A percentile compares a stretch with the other conserved stretches of the same genome.
Evolutionary conservation across 352 stramenopile genomes (phyloP).

Genomic region (Phytophthora sp.): DNA sequence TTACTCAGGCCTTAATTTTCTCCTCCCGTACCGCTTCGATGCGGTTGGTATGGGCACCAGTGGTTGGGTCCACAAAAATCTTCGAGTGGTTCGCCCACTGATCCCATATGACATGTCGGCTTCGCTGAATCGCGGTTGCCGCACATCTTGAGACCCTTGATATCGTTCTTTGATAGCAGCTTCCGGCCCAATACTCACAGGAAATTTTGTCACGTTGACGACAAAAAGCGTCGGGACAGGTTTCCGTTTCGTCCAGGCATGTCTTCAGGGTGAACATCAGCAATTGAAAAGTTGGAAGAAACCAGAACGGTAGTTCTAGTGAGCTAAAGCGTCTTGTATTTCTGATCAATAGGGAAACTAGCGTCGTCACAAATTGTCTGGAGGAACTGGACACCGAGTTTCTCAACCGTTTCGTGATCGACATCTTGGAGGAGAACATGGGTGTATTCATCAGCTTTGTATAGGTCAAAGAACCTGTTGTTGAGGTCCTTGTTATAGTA

Average conservation of each 20-base stretch:
- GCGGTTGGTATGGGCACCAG: no score
- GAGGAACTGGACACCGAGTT: background rate
- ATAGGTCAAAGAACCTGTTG: constrained; percentile 1
- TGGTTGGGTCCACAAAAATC: no score
- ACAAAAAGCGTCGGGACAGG: background rate
- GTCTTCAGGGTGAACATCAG: background rate
- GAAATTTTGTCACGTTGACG: background rate
- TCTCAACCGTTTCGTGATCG: background rate
- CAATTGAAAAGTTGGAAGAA: background rate
- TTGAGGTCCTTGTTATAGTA: constrained; percentile 8
- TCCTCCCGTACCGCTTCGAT: no score
- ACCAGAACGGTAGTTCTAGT: background rate
- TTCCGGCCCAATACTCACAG: background rate
- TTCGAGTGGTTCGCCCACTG: no score
- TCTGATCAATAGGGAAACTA: constrained; percentile 1
- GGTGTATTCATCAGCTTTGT: background rate
- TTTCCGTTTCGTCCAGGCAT: background rate
- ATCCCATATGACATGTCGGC: no score
- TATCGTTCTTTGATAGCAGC: background rate
- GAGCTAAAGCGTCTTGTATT: constrained; percentile 1
- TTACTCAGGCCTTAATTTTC: no score
- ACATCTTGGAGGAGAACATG: constrained; percentile 1
- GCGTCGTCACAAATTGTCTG: constrained; percentile 11
- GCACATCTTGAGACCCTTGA: background rate
- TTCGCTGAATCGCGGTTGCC: background rate